A percentile compares a stretch with the other conserved stretches of the same genome.
These are phyloP conservation scores for Sporothrix globosa DNA, from an alignment of 2,329 filamentous ascomycete genomes.

Conservation along the genomic window DNA sequence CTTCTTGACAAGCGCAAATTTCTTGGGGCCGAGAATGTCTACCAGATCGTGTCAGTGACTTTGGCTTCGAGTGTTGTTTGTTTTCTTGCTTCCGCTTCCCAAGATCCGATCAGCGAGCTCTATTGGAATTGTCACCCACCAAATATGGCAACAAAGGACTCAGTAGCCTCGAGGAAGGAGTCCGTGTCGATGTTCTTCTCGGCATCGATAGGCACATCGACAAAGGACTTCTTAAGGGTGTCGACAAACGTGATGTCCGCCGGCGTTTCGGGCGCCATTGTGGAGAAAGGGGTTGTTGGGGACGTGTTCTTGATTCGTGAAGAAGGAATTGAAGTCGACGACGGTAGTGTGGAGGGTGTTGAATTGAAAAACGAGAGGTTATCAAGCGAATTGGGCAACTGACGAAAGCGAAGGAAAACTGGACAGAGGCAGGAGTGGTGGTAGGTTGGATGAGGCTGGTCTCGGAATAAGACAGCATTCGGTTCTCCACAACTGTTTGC, in stretches of 20 bases:
- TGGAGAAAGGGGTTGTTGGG: background rate
- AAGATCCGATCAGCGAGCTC: too few species aligned
- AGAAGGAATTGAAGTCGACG: background rate
- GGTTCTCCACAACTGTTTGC: background rate
- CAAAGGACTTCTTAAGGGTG: conserved; percentile 80
- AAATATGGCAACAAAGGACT: conserved; percentile 71
- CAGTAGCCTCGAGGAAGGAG: conserved; percentile 88
- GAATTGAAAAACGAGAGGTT: background rate
- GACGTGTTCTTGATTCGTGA: background rate
- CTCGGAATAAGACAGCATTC: conserved; percentile 13
- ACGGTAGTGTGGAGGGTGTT: background rate
- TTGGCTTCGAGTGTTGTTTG: background rate
- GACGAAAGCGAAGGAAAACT: background rate
- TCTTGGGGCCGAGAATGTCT: conserved; percentile 69
- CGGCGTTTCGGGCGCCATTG: conserved; percentile 60
- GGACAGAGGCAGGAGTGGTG: background rate
- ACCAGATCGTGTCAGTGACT: background rate
- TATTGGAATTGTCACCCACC: too few species aligned
- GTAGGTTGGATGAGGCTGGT: conserved; percentile 5
- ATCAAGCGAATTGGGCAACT: background rate
- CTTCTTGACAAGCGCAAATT: conserved; percentile 83
- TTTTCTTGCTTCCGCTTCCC: background rate
- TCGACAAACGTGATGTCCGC: conserved; percentile 70
- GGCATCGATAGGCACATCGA: conserved; percentile 75
- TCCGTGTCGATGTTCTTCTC: conserved; percentile 78